Base-by-base conservation (phyloP, 2,329 filamentous ascomycete species). In the Pseudogymnoascus sp. region DNA sequence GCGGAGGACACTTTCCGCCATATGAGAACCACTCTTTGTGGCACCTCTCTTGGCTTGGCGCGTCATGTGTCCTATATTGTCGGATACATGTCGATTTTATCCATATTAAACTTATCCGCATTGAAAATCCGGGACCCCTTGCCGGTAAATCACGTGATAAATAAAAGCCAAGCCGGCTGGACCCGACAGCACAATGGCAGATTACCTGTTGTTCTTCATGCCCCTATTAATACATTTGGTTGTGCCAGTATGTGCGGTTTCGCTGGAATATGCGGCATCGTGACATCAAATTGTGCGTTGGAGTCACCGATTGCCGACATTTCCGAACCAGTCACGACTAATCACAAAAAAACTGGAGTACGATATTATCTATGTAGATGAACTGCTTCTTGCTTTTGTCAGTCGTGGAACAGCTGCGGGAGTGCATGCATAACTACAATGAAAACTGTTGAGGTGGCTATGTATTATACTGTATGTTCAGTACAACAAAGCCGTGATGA, bases 71-170 rank as follows among this genome's bases (percentile, higher is more conserved):
- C 17, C 44, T 55, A 15, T 55, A 33, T 31, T 27, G 44, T 33
- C 27, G 44, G 44, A 55, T 9, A 55, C 44, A 55, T 12, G 44
- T 55, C 29, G 44, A 8, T 17, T 51, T 55, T 55, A 55, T 55
- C 44, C 44, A 55, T 55, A 55, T 55, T 55, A 55, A 55, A 55
- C 44, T 33, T 33, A 31, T 33, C 44, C n/a, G 33, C 6, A 33
- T 33, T 17, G 44, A 31, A 55, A 55, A 55, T 55, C 44, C 44
- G 27, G 44, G 44, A 55, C 29, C 9, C 27, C 21, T 21, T 12
- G 29, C 44, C 44, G n/a, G 44, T 17, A 55, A 31, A n/a, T 29
- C 44, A 55, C 44, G 44, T 55, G 44, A 55, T 55, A 55, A 33
- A 55, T 13, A 12, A 15, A 33, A 55, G 44, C 44, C 44, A 55